Evolutionary conservation across 176 grass and related monocot species (phyloP).

Genomic region (Eragrostis nindensis): DNA sequence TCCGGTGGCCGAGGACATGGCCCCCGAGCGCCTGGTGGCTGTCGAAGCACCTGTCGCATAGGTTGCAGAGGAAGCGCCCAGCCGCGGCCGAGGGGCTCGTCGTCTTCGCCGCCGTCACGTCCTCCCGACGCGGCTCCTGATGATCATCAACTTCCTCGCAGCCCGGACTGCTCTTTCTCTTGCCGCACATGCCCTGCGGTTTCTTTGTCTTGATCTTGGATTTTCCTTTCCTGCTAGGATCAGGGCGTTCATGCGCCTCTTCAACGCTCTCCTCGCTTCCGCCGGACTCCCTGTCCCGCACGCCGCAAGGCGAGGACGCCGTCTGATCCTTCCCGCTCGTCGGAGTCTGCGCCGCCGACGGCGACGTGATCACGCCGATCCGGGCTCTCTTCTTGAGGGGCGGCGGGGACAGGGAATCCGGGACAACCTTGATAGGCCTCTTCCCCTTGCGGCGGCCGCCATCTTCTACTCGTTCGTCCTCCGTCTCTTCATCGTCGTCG

Average conservation of each 20-base stretch:
- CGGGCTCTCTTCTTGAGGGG: constrained; percentile 19
- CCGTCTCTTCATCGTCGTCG: neutral
- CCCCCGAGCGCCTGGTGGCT: constrained; percentile 31
- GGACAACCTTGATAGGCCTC: neutral
- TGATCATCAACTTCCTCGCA: neutral
- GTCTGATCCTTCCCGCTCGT: neutral
- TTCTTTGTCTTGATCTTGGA: constrained; percentile 1
- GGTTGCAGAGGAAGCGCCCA: neutral
- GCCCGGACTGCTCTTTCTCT: neutral
- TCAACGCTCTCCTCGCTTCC: constrained; percentile 1
- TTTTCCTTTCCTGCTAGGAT: neutral
- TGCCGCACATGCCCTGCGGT: neutral
- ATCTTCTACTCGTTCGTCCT: neutral
- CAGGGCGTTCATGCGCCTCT: neutral
- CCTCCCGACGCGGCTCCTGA: neutral
- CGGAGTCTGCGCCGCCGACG: neutral
- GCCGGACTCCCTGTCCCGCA: neutral
- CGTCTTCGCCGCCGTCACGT: neutral
- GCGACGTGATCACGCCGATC: neutral
- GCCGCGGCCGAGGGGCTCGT: neutral
- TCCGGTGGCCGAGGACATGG: constrained; percentile 41
- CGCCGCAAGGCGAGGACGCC: neutral
- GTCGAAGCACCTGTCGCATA: constrained; percentile 29
- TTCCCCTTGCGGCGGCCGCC: neutral
- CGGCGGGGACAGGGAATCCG: neutral